These are phyloP conservation scores for Physcomitrellopsis africana DNA, from an alignment of 225 moss, liverwort and hornwort species.

Conservation along the genomic window DNA sequence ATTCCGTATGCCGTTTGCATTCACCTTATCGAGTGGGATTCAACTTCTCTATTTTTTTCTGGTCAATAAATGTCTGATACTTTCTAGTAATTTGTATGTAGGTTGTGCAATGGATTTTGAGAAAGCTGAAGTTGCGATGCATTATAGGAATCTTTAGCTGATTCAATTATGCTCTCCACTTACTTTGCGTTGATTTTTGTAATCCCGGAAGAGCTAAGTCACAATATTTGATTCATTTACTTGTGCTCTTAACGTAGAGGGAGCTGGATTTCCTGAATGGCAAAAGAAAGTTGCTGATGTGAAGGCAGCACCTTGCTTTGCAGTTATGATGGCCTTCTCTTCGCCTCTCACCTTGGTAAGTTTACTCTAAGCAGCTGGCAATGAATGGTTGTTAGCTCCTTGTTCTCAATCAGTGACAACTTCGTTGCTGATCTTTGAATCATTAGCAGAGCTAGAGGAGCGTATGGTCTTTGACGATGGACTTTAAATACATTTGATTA, in stretches of 20 bases:
- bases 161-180: background rate
- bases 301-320: constrained; percentile 76
- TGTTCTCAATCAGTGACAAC: background rate
- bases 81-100: no score
- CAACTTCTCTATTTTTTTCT: background rate
- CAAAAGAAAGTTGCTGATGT: constrained; percentile 54
- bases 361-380: constrained; percentile 10
- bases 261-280: constrained; percentile 61
- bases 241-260: constrained; percentile 52
- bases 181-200: background rate
- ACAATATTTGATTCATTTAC: background rate
- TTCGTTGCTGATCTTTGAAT: background rate
- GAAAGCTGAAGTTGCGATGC: no score
- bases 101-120: no score
- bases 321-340: constrained; percentile 85
- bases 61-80: background rate
- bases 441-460: background rate
- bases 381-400: constrained; percentile 1
- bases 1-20: background rate
- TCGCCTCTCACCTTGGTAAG: constrained; percentile 77
- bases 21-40: background rate
- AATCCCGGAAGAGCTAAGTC: constrained; percentile 1
- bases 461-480: background rate
- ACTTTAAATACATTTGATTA: background rate
- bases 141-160: background rate